Conservation (phyloP, 768 basidiomycete genomes). For the Cubamyces lactineus region DNA sequence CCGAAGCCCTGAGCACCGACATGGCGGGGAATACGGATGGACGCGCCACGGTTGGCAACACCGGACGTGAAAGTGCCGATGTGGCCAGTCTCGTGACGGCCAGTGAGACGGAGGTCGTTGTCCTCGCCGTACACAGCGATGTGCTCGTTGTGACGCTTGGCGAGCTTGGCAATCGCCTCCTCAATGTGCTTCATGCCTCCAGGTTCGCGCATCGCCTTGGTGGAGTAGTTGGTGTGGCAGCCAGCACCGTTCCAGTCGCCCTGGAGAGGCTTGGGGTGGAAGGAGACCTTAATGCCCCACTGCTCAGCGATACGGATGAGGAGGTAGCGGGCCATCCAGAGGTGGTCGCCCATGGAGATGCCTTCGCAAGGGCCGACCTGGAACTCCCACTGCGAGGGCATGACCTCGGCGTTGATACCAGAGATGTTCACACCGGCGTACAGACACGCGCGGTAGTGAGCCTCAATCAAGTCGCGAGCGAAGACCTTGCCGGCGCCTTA, state of each 20-base stretch:
- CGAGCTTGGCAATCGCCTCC: slow-evolving; percentile 90
- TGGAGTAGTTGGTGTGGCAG: slow-evolving; percentile 98
- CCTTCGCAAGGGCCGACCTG: slow-evolving; percentile 99
- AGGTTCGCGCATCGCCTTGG: slow-evolving; percentile 89
- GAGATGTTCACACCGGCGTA: slow-evolving; percentile 97
- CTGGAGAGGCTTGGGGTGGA: slow-evolving; percentile 97
- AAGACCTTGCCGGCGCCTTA: slow-evolving; percentile 95
- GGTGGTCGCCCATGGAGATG: slow-evolving; percentile 98
- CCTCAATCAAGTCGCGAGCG: slow-evolving; percentile 97
- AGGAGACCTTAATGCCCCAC: slow-evolving; percentile 96
- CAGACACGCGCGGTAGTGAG: slow-evolving; percentile 96
- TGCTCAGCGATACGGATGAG: slow-evolving; percentile 96
- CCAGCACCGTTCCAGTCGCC: slow-evolving; percentile 99
- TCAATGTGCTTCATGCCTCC: slow-evolving; percentile 94
- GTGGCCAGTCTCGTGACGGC: slow-evolving; percentile 96
- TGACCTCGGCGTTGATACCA: slow-evolving; percentile 99
- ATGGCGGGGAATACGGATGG: slow-evolving; percentile 93
- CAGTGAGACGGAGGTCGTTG: slow-evolving; percentile 95
- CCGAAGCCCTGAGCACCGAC: slow-evolving; percentile 92
- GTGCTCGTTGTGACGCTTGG: slow-evolving; percentile 90
- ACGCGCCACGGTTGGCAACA: slow-evolving; percentile 97
- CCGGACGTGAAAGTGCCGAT: slow-evolving; percentile 91
- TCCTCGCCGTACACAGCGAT: slow-evolving; percentile 98
- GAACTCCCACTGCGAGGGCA: slow-evolving; percentile 99
- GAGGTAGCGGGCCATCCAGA: slow-evolving; percentile 99